Conservation (phyloP, 2,329 filamentous ascomycete species). For the Shiraia bambusicola region DNA sequence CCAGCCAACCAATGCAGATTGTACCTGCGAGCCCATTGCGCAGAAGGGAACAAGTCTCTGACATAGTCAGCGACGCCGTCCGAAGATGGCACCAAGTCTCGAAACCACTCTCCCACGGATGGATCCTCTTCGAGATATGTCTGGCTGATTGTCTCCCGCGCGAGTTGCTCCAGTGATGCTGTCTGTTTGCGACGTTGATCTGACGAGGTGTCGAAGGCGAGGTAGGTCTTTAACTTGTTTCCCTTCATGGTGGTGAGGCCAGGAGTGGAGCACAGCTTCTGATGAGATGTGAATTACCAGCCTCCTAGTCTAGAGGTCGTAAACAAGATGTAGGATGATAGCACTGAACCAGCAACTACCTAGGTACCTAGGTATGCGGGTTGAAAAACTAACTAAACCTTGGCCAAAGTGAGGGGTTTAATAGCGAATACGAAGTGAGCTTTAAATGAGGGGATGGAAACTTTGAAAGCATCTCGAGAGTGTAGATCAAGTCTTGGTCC, state of each 20-base stretch:
- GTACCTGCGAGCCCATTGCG: constrained; percentile 30
- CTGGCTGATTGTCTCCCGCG: constrained; percentile 22
- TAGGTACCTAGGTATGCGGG: no score
- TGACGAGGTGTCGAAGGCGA: constrained; percentile 16
- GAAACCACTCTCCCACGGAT: constrained; percentile 31
- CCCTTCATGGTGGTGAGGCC: constrained; percentile 8
- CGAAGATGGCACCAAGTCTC: constrained; percentile 25
- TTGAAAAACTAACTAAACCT: no score
- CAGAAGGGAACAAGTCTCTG: constrained; percentile 29
- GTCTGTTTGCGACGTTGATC: constrained; percentile 15
- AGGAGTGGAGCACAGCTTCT: constrained; percentile 1
- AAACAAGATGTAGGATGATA: no score
- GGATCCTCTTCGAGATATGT: constrained; percentile 34
- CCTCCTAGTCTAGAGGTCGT: no score
- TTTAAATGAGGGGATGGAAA: no score
- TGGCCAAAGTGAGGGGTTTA: no score
- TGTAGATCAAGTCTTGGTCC: no score
- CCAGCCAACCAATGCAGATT: constrained; percentile 36
- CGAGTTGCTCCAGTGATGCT: constrained; percentile 17
- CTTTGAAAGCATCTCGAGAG: no score
- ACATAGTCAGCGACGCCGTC: constrained; percentile 26
- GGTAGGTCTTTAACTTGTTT: constrained; percentile 5
- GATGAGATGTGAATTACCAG: constrained; percentile 1
- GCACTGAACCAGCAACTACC: no score
- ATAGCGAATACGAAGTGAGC: no score